phyloP scores from a whole-genome alignment of 2,329 filamentous ascomycete species.

The Claviceps pusilla region DNA sequence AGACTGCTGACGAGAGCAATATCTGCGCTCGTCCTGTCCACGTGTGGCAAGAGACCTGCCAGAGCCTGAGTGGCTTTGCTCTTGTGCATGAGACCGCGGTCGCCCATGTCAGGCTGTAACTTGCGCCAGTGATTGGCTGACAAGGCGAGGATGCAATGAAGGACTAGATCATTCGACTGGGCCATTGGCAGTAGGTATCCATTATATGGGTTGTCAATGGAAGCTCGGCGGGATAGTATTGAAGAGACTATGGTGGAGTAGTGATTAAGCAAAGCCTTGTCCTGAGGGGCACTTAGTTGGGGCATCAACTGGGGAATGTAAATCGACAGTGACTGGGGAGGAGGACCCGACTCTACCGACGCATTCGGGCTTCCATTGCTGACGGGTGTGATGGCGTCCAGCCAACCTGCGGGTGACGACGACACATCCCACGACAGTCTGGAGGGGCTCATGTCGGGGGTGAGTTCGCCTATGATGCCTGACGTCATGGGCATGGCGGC shows the following conservation, averaged over 20 bases:
- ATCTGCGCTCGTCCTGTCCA: conserved; percentile 16
- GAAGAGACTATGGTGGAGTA: conserved; percentile 20
- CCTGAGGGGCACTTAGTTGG: conserved; percentile 14
- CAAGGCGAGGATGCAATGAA: conserved; percentile 19
- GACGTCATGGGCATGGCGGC: conserved; percentile 2
- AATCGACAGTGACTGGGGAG: conserved; percentile 11
- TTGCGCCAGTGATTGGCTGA: conserved; percentile 22
- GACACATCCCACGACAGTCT: conserved; percentile 11
- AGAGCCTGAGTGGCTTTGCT: conserved; percentile 18
- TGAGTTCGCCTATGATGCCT: conserved; percentile 5
- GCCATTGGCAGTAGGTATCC: conserved; percentile 19
- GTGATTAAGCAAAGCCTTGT: conserved; percentile 20
- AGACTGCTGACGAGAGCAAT: conserved; percentile 25
- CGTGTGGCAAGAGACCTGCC: conserved; percentile 19
- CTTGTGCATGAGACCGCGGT: conserved; percentile 17
- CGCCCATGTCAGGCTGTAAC: conserved; percentile 16
- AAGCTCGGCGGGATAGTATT: conserved; percentile 17
- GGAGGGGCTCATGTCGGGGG: conserved; percentile 10
- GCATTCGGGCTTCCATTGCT: conserved; percentile 13
- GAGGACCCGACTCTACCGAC: conserved; percentile 8
- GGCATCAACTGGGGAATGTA: conserved; percentile 17
- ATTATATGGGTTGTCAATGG: conserved; percentile 17
- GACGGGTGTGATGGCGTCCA: conserved; percentile 12
- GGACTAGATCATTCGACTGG: conserved; percentile 17
- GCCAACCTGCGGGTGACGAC: conserved; percentile 11